These are phyloP conservation scores for Nemophila menziesii DNA, from an alignment of 257 asterid species.

Conservation along the genomic window DNA sequence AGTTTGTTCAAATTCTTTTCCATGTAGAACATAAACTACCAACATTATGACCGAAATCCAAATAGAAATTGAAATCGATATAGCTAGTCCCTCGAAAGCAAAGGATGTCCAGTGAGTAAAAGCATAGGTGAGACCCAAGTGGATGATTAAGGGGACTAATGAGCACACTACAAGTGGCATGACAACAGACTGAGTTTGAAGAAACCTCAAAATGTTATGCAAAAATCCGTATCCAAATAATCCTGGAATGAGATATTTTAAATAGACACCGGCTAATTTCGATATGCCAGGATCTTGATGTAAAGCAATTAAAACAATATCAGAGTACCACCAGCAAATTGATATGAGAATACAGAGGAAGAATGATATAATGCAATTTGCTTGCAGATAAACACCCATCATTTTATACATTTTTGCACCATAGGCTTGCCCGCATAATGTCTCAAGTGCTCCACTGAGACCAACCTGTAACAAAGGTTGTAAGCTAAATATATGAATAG, in stretches of 20 bases:
- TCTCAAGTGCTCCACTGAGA: conserved; percentile 75
- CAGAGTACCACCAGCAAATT: conserved; percentile 60
- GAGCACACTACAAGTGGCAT: conserved; percentile 49
- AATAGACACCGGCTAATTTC: conserved; percentile 36
- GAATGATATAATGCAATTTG: conserved; percentile 49
- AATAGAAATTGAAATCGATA: conserved; percentile 51
- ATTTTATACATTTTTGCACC: conserved; percentile 50
- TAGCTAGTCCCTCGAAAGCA: conserved; percentile 41
- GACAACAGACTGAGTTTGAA: conserved; percentile 54
- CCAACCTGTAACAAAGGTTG: too few relatives aligned
- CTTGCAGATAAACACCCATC: conserved; percentile 58
- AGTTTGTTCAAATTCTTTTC: conserved; percentile 25
- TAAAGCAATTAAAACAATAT: conserved; percentile 24
- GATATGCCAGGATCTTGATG: conserved; percentile 58
- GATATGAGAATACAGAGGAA: conserved; percentile 24
- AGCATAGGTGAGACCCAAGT: conserved; percentile 35
- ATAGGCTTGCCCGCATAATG: conserved; percentile 74
- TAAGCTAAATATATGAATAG: too few relatives aligned
- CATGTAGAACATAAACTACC: conserved; percentile 23
- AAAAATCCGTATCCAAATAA: conserved; percentile 50
- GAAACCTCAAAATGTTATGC: conserved; percentile 53
- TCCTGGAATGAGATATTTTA: conserved; percentile 57
- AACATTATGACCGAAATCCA: conserved; percentile 49
- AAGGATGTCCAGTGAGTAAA: conserved; percentile 36
- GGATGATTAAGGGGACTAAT: conserved; percentile 34